These are phyloP conservation scores for Podospora australis DNA, from an alignment of 495 filamentous ascomycete species.

Conservation along the genomic window DNA sequence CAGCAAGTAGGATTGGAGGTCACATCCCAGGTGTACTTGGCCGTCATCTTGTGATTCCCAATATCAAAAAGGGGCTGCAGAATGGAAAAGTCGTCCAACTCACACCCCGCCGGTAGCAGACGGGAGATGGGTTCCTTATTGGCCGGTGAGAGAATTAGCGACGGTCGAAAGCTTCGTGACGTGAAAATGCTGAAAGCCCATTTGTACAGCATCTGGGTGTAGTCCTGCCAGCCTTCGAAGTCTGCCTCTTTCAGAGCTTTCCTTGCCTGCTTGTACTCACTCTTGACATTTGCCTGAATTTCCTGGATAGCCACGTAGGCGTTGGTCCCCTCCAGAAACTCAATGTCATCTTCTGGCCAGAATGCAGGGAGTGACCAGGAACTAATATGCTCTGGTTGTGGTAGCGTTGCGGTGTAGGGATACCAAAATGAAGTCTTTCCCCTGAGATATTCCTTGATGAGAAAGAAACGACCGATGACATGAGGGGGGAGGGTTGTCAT, in stretches of 20 bases:
- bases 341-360: slow-evolving; percentile 40
- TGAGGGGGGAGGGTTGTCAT: slow-evolving; percentile 33
- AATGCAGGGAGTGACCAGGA: slow-evolving; percentile 37
- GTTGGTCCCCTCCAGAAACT: slow-evolving; percentile 45
- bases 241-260: slow-evolving; percentile 31
- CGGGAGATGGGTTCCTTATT: slow-evolving; percentile 4
- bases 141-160: slow-evolving; percentile 30
- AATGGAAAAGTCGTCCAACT: slow-evolving; percentile 45
- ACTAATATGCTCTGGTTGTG: slow-evolving; percentile 38
- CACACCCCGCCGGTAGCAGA: slow-evolving; percentile 17
- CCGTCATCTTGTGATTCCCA: slow-evolving; percentile 43
- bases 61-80: slow-evolving; percentile 48
- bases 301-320: slow-evolving; percentile 39
- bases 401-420: slow-evolving; percentile 45
- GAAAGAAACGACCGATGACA: slow-evolving; percentile 43
- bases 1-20: slow-evolving; percentile 22
- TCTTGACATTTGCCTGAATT: slow-evolving; percentile 34
- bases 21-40: slow-evolving; percentile 37
- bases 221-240: slow-evolving; percentile 23
- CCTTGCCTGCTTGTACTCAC: slow-evolving; percentile 39
- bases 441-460: slow-evolving; percentile 42
- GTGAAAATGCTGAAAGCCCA: slow-evolving; percentile 52
- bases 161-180: slow-evolving; percentile 47
- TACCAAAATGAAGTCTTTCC: slow-evolving; percentile 43
- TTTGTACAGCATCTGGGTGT: slow-evolving; percentile 41